Evolutionary conservation across 2,329 filamentous ascomycete species (phyloP).

Genomic region (Aureobasidium subglaciale): DNA sequence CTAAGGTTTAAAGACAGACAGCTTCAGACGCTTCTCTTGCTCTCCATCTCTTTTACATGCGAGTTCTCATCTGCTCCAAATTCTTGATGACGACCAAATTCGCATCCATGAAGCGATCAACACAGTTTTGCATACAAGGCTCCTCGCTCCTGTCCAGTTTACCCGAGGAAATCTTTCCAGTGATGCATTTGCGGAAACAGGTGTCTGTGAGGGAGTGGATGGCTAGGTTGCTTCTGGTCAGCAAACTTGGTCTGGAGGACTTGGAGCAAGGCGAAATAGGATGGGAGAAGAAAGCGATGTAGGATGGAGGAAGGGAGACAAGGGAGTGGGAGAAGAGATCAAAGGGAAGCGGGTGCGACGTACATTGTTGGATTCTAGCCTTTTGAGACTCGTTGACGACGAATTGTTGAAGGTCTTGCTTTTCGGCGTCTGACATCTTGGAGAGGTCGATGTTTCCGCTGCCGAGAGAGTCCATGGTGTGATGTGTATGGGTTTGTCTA

Average conservation of each 20-base stretch:
- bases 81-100: constrained; percentile 81
- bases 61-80: constrained; percentile 56
- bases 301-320: constrained; percentile 32
- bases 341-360: constrained; percentile 1
- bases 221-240: constrained; percentile 27
- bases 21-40: not conserved
- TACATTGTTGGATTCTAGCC: constrained; percentile 54
- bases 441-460: constrained; percentile 56
- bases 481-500: not conserved
- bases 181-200: constrained; percentile 94
- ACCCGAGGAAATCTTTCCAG: constrained; percentile 61
- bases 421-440: constrained; percentile 73
- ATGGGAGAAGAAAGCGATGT: not conserved
- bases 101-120: constrained; percentile 87
- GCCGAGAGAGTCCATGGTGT: constrained; percentile 26
- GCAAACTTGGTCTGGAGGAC: not conserved
- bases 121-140: constrained; percentile 81
- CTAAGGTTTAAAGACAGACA: too few species aligned
- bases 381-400: constrained; percentile 80
- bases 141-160: constrained; percentile 73
- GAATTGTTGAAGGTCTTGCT: constrained; percentile 81
- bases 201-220: constrained; percentile 63
- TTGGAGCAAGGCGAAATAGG: too few species aligned
- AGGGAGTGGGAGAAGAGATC: constrained; percentile 11
- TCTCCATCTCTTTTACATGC: constrained; percentile 2